A percentile compares a stretch with the other conserved stretches of the same genome.
Conservation (phyloP, 441 rosid species). For the Populus hybrid region DNA sequence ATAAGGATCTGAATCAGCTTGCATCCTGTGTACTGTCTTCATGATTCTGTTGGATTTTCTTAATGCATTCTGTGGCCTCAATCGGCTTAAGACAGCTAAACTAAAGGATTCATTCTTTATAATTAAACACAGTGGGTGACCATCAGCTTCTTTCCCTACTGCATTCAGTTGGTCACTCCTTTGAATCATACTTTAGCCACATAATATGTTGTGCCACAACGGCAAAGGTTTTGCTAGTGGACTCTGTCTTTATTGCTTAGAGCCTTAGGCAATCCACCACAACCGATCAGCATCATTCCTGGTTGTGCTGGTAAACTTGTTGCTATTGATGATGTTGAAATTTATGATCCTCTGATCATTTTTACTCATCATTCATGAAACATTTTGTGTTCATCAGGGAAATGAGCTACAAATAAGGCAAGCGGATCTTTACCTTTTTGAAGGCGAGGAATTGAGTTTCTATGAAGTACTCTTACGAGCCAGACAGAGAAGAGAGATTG, state of each 20-base stretch:
- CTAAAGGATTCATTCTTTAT: background rate
- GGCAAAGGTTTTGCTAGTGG: background rate
- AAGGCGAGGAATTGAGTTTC: constrained; percentile 69
- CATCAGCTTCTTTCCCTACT: background rate
- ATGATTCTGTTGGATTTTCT: background rate
- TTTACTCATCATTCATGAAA: background rate
- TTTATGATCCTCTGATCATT: background rate
- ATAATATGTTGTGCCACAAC: background rate
- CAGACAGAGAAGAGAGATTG: constrained; percentile 56
- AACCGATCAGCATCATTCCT: background rate
- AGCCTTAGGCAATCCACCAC: background rate
- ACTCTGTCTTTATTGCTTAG: background rate
- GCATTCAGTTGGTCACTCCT: background rate
- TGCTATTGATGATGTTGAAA: background rate
- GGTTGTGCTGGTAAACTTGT: background rate
- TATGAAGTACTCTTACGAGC: constrained; percentile 55
- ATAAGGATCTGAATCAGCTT: background rate
- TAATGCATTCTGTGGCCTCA: background rate
- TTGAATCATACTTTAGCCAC: background rate
- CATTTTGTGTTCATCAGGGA: constrained; percentile 38
- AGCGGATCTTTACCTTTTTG: constrained; percentile 53
- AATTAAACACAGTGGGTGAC: background rate
- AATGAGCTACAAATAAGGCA: constrained; percentile 66
- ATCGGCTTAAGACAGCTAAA: background rate
- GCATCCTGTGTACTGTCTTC: background rate